Evolutionary conservation across 345 rosid genomes (phyloP).

Genomic region (Hibiscus tridactylites): DNA sequence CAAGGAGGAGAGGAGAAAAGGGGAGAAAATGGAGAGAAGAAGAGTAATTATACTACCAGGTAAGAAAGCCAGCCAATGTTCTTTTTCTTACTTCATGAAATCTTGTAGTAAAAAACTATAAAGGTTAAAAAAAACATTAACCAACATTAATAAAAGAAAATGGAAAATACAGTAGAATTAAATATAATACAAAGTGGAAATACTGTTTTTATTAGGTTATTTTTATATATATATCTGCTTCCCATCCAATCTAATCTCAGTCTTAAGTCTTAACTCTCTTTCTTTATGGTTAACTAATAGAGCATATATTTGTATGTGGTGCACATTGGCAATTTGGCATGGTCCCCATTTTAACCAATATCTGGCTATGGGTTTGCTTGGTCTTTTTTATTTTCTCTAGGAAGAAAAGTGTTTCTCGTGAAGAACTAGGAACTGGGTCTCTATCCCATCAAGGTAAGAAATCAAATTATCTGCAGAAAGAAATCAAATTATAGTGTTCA

Average conservation of each 20-base stretch:
- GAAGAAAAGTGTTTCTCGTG: constrained; percentile 24
- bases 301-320: constrained; percentile 39
- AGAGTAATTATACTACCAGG: constrained; percentile 45
- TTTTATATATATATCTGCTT: constrained; percentile 27
- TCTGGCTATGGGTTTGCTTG: constrained; percentile 22
- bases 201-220: constrained; percentile 32
- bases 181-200: constrained; percentile 31
- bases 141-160: constrained; percentile 10
- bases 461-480: neutral
- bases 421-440: constrained; percentile 19
- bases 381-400: constrained; percentile 15
- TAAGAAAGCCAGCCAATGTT: constrained; percentile 22
- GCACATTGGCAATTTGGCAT: constrained; percentile 80
- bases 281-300: constrained; percentile 22
- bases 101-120: constrained; percentile 21
- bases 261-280: neutral
- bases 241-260: constrained; percentile 27
- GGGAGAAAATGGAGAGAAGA: constrained; percentile 27
- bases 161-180: constrained; percentile 7
- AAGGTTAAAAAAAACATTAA: constrained; percentile 21
- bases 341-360: constrained; percentile 47
- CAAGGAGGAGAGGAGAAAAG: constrained; percentile 11
- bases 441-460: constrained; percentile 27
- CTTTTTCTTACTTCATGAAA: constrained; percentile 33
- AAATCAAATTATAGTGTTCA: neutral